Evolutionary conservation across 495 filamentous ascomycete species (phyloP), one percentile per base, ranked within the genome.

Genomic region (Endocarpon pusillum): DNA sequence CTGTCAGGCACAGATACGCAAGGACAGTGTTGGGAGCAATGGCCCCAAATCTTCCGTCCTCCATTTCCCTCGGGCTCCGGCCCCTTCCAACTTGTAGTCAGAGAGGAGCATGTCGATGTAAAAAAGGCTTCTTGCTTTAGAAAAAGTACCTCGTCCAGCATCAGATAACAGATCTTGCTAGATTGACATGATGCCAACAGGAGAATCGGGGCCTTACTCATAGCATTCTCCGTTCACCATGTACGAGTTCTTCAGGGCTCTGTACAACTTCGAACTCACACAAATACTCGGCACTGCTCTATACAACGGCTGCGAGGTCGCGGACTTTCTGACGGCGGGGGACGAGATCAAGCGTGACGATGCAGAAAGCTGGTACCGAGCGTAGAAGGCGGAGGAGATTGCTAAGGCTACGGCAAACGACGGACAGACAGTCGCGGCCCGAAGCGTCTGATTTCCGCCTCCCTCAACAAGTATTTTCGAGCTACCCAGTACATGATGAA

Each of bases 211-310:
- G 14, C 14, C 14, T 12, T 4, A 20, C 32, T 19, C 32, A 20
- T 20, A 16, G 32, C 1, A 20, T 20, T 20, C 22, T 19, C n/a
- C n/a, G n/a, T n/a, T n/a, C n/a, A 40, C 21, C 9, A 53, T 53
- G 45, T 34, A 37, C 39, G 33, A 35, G 14, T 52, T 57, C 39
- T 54, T 57, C 44, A 40, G 46, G 23, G 25, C 10, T 18, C 62
- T 63, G 19, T 64, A 59, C 51, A 36, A 67, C 32, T 69, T 71
- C 43, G 64, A 71, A 33, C 21, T 42, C 3, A 12, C 57, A 5
- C 57, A 64, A 0, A 26, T 69, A 10, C 54, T 71, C 3, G 51
- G 47, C 32, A 58, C 35, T 1, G 44, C 57, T 0, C 43, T 54
- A 0, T 32, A 32, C 21, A 49, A 46, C 2, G 64, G 64, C 9